Evolutionary conservation across 495 filamentous ascomycete species (phyloP).

Genomic region (Parathielavia hyrcaniae): DNA sequence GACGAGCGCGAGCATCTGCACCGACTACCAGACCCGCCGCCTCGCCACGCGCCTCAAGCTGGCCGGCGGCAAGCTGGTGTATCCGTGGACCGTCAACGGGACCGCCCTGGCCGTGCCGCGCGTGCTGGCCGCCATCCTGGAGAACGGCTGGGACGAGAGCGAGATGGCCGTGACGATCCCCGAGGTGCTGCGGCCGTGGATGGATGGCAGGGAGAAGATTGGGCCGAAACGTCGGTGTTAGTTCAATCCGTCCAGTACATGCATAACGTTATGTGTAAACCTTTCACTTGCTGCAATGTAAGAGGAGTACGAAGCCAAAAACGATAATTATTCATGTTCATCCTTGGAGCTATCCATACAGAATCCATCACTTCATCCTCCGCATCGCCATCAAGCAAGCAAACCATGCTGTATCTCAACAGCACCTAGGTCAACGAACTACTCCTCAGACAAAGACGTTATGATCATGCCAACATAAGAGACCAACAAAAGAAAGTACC

Average conservation of each 20-base stretch:
- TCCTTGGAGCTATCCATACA: conserved; percentile 9
- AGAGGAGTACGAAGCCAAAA: neutral
- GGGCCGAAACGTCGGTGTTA: conserved; percentile 31
- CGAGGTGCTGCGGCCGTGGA: conserved; percentile 69
- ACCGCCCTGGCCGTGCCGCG: conserved; percentile 89
- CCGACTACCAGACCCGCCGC: conserved; percentile 85
- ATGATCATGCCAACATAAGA: conserved; percentile 15
- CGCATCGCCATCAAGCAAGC: neutral
- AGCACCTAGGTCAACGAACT: neutral
- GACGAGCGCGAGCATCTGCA: conserved; percentile 82
- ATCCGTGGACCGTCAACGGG: conserved; percentile 86
- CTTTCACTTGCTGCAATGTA: neutral
- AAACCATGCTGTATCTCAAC: neutral
- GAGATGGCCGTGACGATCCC: conserved; percentile 62
- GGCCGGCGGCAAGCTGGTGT: conserved; percentile 45
- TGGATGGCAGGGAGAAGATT: conserved; percentile 69
- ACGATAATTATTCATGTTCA: conserved; percentile 10
- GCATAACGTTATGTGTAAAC: neutral
- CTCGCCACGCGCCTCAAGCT: conserved; percentile 62
- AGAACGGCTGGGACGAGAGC: conserved; percentile 79
- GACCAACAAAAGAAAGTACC: conserved; percentile 16
- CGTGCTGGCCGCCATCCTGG: conserved; percentile 83
- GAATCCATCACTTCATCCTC: neutral
- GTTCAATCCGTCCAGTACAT: neutral
- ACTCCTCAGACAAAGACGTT: conserved; percentile 5